Evolutionary conservation across 352 stramenopile genomes (phyloP), one percentile per base, ranked within the genome.

Genomic region (Aphanomyces invadans): DNA sequence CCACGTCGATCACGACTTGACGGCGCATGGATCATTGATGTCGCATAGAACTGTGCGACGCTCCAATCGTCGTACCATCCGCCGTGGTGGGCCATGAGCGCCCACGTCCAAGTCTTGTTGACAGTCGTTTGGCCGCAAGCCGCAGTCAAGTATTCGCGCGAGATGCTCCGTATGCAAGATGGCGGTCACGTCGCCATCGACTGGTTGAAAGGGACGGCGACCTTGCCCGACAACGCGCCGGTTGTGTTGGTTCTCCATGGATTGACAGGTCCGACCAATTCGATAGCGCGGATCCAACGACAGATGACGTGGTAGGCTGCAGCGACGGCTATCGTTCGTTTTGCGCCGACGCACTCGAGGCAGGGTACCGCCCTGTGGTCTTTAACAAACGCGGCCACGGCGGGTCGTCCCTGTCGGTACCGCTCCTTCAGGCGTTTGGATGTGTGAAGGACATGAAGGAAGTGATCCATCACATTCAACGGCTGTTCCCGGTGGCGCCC

Each of bases 311-410:
- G n/a, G n/a, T n/a, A 57, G 49, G 49, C 19, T 86, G 80, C 70
- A 89, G 79, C 64, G 52, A 70, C 29, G 81, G 68, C 60, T 88
- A 88, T 79, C 74, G 76, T 4, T 82, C 75, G 44, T 71, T 88
- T 7, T 89, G 80, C 68, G 77, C 79, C 7, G 80, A 88, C 49
- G 83, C 83, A 15, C 59, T 89, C 26, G 26, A 51, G 1, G 71
- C 77, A 28, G 84, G 84, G 7, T 91, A 88, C 71, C 79, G 84
- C 2, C 82, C 84, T 3, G 84, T 93, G 7, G 84, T 89, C 23
- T 93, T 91, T 62, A 93, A 91, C 71, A 93, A 93, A 73, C 77
- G 84, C 53, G 84, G 84, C 10, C 84, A 93, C 32, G 84, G 84
- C 25, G 81, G 81, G 3, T 48, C 89, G 44, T 69, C 72, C 46